Conservation (phyloP, 2,329 filamentous ascomycete genomes). For the Periconia macrospinosa region DNA sequence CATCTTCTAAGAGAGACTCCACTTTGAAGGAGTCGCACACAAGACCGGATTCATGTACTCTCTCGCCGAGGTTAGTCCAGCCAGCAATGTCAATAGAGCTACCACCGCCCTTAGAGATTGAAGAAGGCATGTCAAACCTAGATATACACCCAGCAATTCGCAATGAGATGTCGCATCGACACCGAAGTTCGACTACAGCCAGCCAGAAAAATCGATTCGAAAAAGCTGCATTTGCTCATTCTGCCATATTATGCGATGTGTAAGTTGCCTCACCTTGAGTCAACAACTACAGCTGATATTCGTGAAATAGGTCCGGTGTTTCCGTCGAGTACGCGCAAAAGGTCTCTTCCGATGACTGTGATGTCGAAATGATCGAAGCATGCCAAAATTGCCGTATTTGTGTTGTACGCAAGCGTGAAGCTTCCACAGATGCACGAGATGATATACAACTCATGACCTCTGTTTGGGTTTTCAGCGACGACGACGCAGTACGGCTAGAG, state of each 20-base stretch:
- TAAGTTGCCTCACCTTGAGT: slow-evolving; percentile 19
- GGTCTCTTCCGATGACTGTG: slow-evolving; percentile 37
- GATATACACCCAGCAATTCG: slow-evolving; percentile 19
- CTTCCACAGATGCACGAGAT: slow-evolving; percentile 32
- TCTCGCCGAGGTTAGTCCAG: slow-evolving; percentile 23
- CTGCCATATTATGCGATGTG: slow-evolving; percentile 50
- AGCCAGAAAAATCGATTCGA: slow-evolving; percentile 44
- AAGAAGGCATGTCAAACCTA: slow-evolving; percentile 14
- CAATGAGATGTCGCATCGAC: slow-evolving; percentile 24
- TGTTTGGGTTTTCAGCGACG: slow-evolving; percentile 50
- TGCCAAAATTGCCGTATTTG: slow-evolving; percentile 45
- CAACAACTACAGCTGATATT: neutral
- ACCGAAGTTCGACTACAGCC: slow-evolving; percentile 35
- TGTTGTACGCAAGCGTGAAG: slow-evolving; percentile 48
- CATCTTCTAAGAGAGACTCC: neutral
- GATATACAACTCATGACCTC: slow-evolving; percentile 44
- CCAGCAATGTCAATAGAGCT: slow-evolving; percentile 24
- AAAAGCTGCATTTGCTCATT: slow-evolving; percentile 46
- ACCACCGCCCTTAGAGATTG: slow-evolving; percentile 5
- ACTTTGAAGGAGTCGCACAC: slow-evolving; percentile 12
- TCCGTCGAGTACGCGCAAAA: slow-evolving; percentile 47
- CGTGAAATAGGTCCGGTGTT: slow-evolving; percentile 33
- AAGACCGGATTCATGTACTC: slow-evolving; percentile 11
- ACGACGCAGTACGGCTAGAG: slow-evolving; percentile 46
- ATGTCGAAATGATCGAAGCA: slow-evolving; percentile 45